These are phyloP conservation scores for Abortiporus biennis DNA, from an alignment of 1,284 basidiomycete genomes.

Conservation along the genomic window DNA sequence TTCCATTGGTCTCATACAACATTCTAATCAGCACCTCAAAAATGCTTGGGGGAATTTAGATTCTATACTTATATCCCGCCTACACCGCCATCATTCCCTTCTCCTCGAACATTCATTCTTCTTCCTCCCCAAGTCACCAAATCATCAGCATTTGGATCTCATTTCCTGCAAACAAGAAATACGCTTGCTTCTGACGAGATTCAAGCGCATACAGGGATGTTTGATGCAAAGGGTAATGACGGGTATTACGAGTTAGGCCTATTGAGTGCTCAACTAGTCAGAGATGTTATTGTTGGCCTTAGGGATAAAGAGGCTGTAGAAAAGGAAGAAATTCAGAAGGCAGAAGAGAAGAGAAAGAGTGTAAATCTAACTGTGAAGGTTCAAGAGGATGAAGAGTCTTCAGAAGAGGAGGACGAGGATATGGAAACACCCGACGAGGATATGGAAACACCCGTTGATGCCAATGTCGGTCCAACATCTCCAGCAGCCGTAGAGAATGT, in stretches of 20 bases:
- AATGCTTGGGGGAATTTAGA: conserved; percentile 32
- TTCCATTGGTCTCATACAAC: conserved; percentile 2
- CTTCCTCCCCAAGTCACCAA: conserved; percentile 43
- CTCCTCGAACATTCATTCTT: conserved; percentile 69
- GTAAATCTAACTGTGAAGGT: too few species aligned
- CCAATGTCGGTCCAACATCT: conserved; percentile 4
- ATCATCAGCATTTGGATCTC: conserved; percentile 40
- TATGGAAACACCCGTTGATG: conserved; percentile 2
- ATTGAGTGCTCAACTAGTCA: conserved; percentile 51
- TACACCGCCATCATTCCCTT: conserved; percentile 42
- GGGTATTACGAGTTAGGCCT: conserved; percentile 87
- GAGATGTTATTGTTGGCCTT: conserved; percentile 39
- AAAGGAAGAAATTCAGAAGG: too few species aligned
- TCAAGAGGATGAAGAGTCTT: conserved; percentile 7
- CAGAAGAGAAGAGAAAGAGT: too few species aligned
- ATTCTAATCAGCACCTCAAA: conserved; percentile 1
- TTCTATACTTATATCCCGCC: conserved; percentile 76
- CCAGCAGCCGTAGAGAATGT: conserved; percentile 9
- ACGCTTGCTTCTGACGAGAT: conserved; percentile 73
- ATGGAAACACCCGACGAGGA: not conserved
- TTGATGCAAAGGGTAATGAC: conserved; percentile 77
- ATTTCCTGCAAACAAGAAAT: conserved; percentile 64
- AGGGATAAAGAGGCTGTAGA: conserved; percentile 4
- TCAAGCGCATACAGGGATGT: conserved; percentile 88
- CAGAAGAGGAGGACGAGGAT: conserved; percentile 4